These are phyloP conservation scores for Sporothrix brunneoviolacea DNA, from an alignment of 2,329 filamentous ascomycete species.

Conservation along the genomic window DNA sequence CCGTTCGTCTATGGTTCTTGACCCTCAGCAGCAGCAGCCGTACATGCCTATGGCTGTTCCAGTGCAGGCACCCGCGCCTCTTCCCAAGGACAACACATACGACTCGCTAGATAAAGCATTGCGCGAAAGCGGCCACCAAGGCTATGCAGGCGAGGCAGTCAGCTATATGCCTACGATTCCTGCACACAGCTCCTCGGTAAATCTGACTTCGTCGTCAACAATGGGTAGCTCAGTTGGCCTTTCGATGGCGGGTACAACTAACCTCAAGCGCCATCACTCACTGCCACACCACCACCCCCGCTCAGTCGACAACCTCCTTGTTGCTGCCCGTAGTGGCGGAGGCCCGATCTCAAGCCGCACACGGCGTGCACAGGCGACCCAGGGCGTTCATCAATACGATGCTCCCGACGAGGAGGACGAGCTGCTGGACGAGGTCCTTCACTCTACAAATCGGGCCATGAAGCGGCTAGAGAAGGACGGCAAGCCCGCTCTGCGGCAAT, in stretches of 20 bases:
- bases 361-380: constrained; percentile 66
- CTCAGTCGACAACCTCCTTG: constrained; percentile 57
- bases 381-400: constrained; percentile 80
- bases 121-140: constrained; percentile 42
- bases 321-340: constrained; percentile 42
- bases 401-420: constrained; percentile 96
- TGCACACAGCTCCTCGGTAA: constrained; percentile 41
- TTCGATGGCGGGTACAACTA: constrained; percentile 34
- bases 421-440: constrained; percentile 80
- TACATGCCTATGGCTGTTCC: constrained; percentile 15
- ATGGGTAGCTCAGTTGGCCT: background rate
- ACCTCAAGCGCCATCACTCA: constrained; percentile 59
- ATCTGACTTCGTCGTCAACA: constrained; percentile 19
- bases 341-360: constrained; percentile 73
- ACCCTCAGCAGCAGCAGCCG: constrained; percentile 36
- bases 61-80: constrained; percentile 37
- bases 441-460: constrained; percentile 68
- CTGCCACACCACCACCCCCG: constrained; percentile 56
- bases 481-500: constrained; percentile 50
- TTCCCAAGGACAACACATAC: constrained; percentile 49
- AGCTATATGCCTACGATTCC: constrained; percentile 37
- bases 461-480: constrained; percentile 58
- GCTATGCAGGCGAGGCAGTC: constrained; percentile 20
- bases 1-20: constrained; percentile 74
- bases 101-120: constrained; percentile 56